These are phyloP conservation scores for Saururus chinensis DNA, from an alignment of 164 flowering plant genomes.

Conservation along the genomic window DNA sequence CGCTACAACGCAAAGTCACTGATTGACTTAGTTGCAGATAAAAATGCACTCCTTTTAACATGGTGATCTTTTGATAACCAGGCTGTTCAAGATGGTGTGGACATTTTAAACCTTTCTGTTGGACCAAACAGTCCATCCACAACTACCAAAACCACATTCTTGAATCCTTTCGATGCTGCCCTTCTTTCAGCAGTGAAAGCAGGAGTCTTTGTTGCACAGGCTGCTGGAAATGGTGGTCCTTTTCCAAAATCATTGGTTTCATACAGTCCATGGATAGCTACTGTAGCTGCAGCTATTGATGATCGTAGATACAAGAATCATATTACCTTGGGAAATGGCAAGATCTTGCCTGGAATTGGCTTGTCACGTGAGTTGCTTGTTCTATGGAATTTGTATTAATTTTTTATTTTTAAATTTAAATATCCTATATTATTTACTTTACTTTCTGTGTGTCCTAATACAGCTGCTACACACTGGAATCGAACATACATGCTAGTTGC, in stretches of 20 bases:
- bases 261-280: slow-evolving; percentile 97
- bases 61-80: slow-evolving; percentile 20
- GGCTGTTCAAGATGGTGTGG: slow-evolving; percentile 99
- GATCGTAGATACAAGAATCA: slow-evolving; percentile 94
- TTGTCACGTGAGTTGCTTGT: slow-evolving; percentile 66
- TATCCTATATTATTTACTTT: not conserved
- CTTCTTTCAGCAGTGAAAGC: slow-evolving; percentile 95
- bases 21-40: too few species aligned
- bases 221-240: slow-evolving; percentile 99
- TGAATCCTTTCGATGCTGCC: slow-evolving; percentile 90
- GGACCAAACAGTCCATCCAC: slow-evolving; percentile 95
- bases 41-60: too few species aligned
- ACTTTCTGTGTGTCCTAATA: slow-evolving; percentile 5
- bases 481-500: slow-evolving; percentile 68
- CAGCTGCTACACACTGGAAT: slow-evolving; percentile 69
- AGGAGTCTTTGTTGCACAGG: slow-evolving; percentile 97
- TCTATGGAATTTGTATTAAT: not conserved
- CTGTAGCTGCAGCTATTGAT: slow-evolving; percentile 96
- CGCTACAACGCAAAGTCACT: not conserved
- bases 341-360: slow-evolving; percentile 75
- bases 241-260: slow-evolving; percentile 86
- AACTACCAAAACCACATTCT: slow-evolving; percentile 69
- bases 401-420: too few species aligned
- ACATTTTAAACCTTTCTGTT: slow-evolving; percentile 90
- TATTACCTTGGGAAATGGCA: slow-evolving; percentile 76